Conservation (phyloP, 306 rosid species). For the Dryas drummondii region DNA sequence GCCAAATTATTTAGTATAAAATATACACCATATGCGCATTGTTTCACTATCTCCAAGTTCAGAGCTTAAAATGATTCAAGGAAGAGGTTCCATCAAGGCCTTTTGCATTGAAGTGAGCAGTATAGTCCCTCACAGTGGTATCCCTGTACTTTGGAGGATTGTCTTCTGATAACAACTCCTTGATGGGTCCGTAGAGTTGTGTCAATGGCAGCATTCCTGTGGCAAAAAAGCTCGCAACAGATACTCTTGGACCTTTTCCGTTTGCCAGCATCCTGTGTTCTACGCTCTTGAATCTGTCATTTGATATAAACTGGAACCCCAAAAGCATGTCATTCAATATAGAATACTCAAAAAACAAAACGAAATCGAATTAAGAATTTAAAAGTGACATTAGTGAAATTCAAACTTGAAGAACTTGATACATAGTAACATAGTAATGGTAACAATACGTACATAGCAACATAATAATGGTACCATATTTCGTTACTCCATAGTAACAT, state of each 20-base stretch:
- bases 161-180: slow-evolving; percentile 7
- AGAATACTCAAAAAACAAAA: too few species aligned
- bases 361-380: neutral
- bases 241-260: slow-evolving; percentile 15
- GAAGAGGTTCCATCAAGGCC: slow-evolving; percentile 8
- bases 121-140: slow-evolving; percentile 4
- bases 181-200: slow-evolving; percentile 12
- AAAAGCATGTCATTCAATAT: neutral
- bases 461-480: too few species aligned
- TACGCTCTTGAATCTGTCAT: slow-evolving; percentile 48
- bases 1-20: too few species aligned
- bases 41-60: neutral
- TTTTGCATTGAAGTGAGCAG: neutral
- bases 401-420: too few species aligned
- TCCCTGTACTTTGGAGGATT: slow-evolving; percentile 18
- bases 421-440: too few species aligned
- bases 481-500: too few species aligned
- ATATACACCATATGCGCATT: too few species aligned
- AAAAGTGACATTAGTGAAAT: too few species aligned
- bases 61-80: neutral
- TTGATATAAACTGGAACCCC: neutral
- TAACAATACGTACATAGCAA: too few species aligned
- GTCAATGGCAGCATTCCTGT: slow-evolving; percentile 8
- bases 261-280: slow-evolving; percentile 36
- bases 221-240: neutral